Base-by-base conservation (phyloP, 345 rosid species). In the Conringia planisiliqua region DNA sequence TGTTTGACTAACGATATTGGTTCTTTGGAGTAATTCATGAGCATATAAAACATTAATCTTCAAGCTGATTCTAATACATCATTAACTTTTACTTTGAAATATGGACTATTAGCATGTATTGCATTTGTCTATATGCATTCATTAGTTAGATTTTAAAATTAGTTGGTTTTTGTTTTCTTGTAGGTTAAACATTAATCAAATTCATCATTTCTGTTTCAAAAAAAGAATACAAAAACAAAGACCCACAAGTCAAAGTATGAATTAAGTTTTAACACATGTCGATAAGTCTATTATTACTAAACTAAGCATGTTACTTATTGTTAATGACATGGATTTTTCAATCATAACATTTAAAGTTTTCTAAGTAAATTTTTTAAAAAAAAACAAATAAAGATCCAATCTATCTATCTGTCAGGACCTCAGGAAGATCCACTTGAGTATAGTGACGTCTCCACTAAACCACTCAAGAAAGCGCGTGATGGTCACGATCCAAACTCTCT, bases 391-490 rank as follows among this genome's bases (percentile, higher is more conserved):
- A 58, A 70, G 33, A 59, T 66, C 57, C 57, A 72, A 66, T 78
- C 68, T 71, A 71, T 77, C 81, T 66, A 66, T 58, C 73, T 66
- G 81, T 66, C 81, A 64, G 80, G 47, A 6, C 71, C 61, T 70
- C 59, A 70, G 75, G 66, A 48, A 77, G 76, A 77, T 77, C 71
- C 80, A 77, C 80, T 77, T 64, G 80, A 56, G 75, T 62, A 62
- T 55, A 76, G 79, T 71, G 76, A 77, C 76, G 68, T 72, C 68
- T 78, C 81, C 77, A 77, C 76, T 71, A 71, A 22, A 71, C 55
- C 68, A 58, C 76, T 27, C 62, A 56, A 30, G 56, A 46, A 4
- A 29, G 69, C 77, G 77, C 81, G 81, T 78, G 73, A 10, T 10
- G 0, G 2, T 56, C 54, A 70, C 75, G 44, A 44, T 70, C 55